These are phyloP conservation scores for Cyclotella cryptica DNA, from an alignment of 108 stramenopile species.

Conservation along the genomic window DNA sequence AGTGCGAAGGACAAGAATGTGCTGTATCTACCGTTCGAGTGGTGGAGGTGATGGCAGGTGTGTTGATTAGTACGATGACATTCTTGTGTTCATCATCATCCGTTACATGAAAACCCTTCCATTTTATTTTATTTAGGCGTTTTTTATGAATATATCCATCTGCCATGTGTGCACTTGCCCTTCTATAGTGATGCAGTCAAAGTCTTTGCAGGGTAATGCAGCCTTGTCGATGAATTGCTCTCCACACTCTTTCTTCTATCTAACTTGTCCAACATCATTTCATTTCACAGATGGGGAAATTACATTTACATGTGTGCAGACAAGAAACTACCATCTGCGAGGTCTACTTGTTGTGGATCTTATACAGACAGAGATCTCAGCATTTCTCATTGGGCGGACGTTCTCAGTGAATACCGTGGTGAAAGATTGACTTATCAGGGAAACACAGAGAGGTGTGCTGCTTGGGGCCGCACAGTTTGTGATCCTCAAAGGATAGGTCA, in stretches of 20 bases:
- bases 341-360: constrained; percentile 34
- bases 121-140: constrained; percentile 16
- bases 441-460: constrained; percentile 21
- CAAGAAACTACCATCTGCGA: constrained; percentile 21
- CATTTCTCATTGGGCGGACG: constrained; percentile 11
- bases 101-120: too few species aligned
- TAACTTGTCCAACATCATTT: not conserved
- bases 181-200: constrained; percentile 51
- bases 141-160: constrained; percentile 66
- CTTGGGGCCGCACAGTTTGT: constrained; percentile 26
- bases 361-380: constrained; percentile 12
- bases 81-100: too few species aligned
- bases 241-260: not conserved
- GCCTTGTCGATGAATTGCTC: not conserved
- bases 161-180: constrained; percentile 66
- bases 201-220: constrained; percentile 29
- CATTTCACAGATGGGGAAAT: not conserved
- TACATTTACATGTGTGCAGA: constrained; percentile 31
- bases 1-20: constrained; percentile 47
- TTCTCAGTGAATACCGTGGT: constrained; percentile 26
- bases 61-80: not conserved
- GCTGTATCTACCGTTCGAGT: constrained; percentile 49
- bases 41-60: constrained; percentile 46
- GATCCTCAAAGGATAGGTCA: constrained; percentile 20
- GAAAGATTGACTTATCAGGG: constrained; percentile 38